These are phyloP conservation scores for Phialophora macrospora DNA, from an alignment of 2,329 filamentous ascomycete species.

Conservation along the genomic window DNA sequence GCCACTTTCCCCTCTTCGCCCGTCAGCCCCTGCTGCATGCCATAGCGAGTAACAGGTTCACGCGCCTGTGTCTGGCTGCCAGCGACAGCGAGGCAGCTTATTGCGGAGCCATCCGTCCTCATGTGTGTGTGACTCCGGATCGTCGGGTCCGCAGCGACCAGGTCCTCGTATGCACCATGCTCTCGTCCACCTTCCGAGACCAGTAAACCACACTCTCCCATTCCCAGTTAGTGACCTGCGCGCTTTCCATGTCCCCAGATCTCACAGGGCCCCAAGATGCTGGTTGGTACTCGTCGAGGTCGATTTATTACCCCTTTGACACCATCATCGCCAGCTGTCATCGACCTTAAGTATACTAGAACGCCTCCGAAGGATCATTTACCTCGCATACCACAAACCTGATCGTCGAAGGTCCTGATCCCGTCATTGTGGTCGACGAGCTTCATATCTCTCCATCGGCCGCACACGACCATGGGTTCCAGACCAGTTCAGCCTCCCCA, in stretches of 20 bases:
- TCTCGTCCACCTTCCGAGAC: slow-evolving; percentile 3
- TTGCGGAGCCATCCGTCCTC: background rate
- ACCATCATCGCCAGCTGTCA: background rate
- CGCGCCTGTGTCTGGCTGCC: background rate
- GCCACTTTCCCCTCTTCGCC: background rate
- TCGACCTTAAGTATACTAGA: background rate
- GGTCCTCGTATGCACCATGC: background rate
- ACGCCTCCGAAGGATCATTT: slow-evolving; percentile 5
- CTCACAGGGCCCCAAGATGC: background rate
- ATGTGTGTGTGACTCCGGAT: slow-evolving; percentile 2
- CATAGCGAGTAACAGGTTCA: background rate
- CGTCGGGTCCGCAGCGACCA: background rate
- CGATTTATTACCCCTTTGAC: background rate
- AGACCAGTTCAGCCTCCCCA: background rate
- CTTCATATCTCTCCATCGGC: background rate
- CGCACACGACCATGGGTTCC: background rate
- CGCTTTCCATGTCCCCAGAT: background rate
- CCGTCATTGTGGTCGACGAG: background rate
- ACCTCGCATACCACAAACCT: background rate
- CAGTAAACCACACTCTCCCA: background rate
- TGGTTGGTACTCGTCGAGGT: background rate
- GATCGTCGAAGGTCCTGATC: background rate
- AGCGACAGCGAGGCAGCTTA: background rate
- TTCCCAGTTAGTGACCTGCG: background rate
- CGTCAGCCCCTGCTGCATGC: background rate